phyloP scores from a whole-genome alignment of 176 grass and related monocot genomes.

The Oryza meridionalis region DNA sequence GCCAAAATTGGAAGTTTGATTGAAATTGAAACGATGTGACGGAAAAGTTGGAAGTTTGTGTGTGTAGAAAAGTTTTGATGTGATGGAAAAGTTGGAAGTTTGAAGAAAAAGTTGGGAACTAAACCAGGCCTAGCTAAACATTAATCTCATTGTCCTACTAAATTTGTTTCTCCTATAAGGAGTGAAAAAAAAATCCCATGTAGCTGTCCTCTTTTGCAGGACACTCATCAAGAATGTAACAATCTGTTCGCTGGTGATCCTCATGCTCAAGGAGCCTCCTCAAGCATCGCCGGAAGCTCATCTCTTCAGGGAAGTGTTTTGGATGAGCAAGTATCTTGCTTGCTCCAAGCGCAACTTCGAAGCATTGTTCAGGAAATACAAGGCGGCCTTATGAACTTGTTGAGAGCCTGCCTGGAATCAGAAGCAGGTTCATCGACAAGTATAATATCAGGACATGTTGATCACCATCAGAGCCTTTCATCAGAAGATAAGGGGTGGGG shows the following conservation, averaged over 20 bases:
- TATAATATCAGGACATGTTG: constrained; percentile 67
- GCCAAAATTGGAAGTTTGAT: too few species aligned
- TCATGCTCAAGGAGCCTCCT: constrained; percentile 51
- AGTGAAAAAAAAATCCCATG: background rate
- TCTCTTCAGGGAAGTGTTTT: constrained; percentile 18
- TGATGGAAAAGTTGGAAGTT: too few species aligned
- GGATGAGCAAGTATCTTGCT: constrained; percentile 52
- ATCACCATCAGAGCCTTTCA: constrained; percentile 77
- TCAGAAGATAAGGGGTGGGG: constrained; percentile 94
- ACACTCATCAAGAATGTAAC: constrained; percentile 10
- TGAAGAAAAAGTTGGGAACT: too few species aligned
- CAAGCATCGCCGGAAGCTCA: constrained; percentile 24
- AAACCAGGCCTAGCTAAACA: too few species aligned
- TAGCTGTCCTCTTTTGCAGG: constrained; percentile 48
- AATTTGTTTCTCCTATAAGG: too few species aligned
- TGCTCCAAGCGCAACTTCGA: constrained; percentile 55
- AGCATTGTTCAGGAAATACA: constrained; percentile 57
- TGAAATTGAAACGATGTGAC: too few species aligned
- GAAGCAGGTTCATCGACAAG: constrained; percentile 56
- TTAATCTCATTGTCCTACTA: too few species aligned
- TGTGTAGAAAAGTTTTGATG: too few species aligned
- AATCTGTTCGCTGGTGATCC: constrained; percentile 24
- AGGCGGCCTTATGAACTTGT: constrained; percentile 65
- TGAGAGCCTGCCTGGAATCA: constrained; percentile 65
- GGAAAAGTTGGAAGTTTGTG: too few species aligned